These are phyloP conservation scores for Papiliotrema nemorosa DNA, from an alignment of 1,284 basidiomycete genomes.

Conservation along the genomic window DNA sequence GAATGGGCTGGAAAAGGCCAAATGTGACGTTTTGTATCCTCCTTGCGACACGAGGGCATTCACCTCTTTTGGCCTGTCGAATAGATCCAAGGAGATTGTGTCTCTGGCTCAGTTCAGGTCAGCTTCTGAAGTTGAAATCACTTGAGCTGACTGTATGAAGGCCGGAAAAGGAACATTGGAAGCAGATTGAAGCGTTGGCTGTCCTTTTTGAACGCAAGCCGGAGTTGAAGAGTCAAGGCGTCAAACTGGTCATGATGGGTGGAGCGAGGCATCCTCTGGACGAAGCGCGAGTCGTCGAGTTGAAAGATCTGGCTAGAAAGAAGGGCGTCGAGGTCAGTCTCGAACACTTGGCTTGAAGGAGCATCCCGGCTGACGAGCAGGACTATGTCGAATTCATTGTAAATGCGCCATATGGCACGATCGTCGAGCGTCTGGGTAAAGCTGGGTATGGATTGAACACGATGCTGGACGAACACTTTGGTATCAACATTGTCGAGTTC, in stretches of 20 bases:
- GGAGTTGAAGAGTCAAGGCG: conserved; percentile 47
- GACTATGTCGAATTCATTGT: conserved; percentile 71
- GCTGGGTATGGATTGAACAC: conserved; percentile 88
- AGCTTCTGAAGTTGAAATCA: neutral
- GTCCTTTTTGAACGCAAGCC: conserved; percentile 62
- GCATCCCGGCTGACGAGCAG: conserved; percentile 46
- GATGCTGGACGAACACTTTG: conserved; percentile 99
- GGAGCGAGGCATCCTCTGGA: conserved; percentile 77
- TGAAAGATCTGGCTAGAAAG: conserved; percentile 61
- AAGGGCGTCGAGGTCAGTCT: conserved; percentile 62
- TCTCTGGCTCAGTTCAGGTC: conserved; percentile 91
- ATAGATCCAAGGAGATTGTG: conserved; percentile 65
- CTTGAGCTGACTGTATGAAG: conserved; percentile 12
- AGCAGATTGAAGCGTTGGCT: conserved; percentile 71
- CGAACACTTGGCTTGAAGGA: neutral
- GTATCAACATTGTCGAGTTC: conserved; percentile 96
- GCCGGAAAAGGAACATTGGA: conserved; percentile 90
- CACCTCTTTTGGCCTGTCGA: conserved; percentile 58
- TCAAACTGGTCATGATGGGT: conserved; percentile 62
- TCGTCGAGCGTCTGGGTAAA: conserved; percentile 65
- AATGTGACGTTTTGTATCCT: conserved; percentile 69
- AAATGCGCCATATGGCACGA: conserved; percentile 72
- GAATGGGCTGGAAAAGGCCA: conserved; percentile 16
- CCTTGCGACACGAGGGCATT: conserved; percentile 85
- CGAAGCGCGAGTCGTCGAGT: conserved; percentile 61